A percentile compares a stretch with the other conserved stretches of the same genome.
Evolutionary conservation across 495 filamentous ascomycete species (phyloP).

Genomic region (Aspergillus hancockii): DNA sequence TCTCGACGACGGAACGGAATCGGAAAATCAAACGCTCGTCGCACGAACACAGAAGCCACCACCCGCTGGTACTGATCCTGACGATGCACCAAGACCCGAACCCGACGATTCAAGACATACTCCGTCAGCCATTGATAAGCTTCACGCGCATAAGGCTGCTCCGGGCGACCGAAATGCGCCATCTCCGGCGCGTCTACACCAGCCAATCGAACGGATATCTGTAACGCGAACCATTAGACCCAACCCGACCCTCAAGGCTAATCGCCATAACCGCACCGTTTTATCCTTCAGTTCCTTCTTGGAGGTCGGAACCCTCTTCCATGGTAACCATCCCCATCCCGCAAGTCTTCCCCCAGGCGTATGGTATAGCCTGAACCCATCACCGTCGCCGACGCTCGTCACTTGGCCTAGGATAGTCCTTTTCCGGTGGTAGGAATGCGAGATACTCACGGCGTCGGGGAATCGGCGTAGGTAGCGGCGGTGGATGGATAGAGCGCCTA

Average conservation of each 20-base stretch:
- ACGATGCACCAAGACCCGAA: constrained; percentile 77
- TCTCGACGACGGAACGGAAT: constrained; percentile 63
- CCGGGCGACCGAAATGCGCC: constrained; percentile 86
- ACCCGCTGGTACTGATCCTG: constrained; percentile 91
- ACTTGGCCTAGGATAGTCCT: constrained; percentile 80
- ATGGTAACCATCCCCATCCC: constrained; percentile 88
- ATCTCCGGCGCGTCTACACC: constrained; percentile 92
- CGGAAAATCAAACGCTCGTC: constrained; percentile 57
- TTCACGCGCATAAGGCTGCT: constrained; percentile 80
- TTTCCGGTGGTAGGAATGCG: constrained; percentile 62
- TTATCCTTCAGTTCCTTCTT: constrained; percentile 69
- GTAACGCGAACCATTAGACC: constrained; percentile 1
- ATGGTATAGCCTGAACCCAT: constrained; percentile 91
- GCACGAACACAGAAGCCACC: constrained; percentile 81
- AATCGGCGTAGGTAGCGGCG: constrained; percentile 75
- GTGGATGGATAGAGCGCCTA: constrained; percentile 58
- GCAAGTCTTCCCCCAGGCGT: constrained; percentile 83
- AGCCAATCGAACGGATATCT: constrained; percentile 83
- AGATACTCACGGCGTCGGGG: constrained; percentile 70
- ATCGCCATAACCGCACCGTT: constrained; percentile 59
- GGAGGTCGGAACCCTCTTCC: constrained; percentile 68
- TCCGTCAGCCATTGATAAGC: constrained; percentile 74
- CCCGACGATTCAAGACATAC: constrained; percentile 71
- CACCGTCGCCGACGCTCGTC: constrained; percentile 93
- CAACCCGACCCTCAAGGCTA: not conserved